Conservation (phyloP, 2,329 filamentous ascomycete species). For the Alternaria arbusti region DNA sequence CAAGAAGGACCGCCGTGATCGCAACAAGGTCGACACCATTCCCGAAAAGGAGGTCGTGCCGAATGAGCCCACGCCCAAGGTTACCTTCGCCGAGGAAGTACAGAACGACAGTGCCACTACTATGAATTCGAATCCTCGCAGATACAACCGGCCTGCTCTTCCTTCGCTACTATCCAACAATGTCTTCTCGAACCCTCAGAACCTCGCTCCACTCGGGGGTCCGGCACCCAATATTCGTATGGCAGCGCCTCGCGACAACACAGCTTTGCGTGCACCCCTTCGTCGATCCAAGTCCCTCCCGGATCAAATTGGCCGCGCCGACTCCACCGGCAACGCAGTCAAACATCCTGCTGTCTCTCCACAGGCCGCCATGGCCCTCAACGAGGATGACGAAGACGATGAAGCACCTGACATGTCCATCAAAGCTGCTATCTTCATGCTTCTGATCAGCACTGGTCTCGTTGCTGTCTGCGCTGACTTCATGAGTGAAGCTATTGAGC, state of each 20-base stretch:
- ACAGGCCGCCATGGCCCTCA: constrained; percentile 25
- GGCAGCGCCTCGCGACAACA: constrained; percentile 32
- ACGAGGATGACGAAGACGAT: constrained; percentile 36
- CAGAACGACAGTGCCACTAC: constrained; percentile 44
- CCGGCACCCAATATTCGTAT: constrained; percentile 41
- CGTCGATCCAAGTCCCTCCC: constrained; percentile 46
- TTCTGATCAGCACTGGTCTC: constrained; percentile 61
- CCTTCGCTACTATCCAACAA: constrained; percentile 73
- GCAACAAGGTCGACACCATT: constrained; percentile 34
- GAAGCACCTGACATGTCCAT: constrained; percentile 59
- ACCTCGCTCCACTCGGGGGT: constrained; percentile 38
- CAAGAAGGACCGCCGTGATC: constrained; percentile 52
- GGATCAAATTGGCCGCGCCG: constrained; percentile 41
- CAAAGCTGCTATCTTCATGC: constrained; percentile 62
- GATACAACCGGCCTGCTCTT: constrained; percentile 60
- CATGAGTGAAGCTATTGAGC: constrained; percentile 75
- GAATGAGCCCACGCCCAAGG: constrained; percentile 28
- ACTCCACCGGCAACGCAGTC: constrained; percentile 22
- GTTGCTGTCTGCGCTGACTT: constrained; percentile 73
- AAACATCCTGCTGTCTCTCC: constrained; percentile 27
- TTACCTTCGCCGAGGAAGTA: constrained; percentile 50
- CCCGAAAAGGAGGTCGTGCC: constrained; percentile 31
- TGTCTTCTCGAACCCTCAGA: constrained; percentile 64
- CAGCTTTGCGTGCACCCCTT: constrained; percentile 21
- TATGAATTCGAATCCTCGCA: constrained; percentile 61